Evolutionary conservation across 768 basidiomycete species (phyloP).

Genomic region (Mycena latifolia): DNA sequence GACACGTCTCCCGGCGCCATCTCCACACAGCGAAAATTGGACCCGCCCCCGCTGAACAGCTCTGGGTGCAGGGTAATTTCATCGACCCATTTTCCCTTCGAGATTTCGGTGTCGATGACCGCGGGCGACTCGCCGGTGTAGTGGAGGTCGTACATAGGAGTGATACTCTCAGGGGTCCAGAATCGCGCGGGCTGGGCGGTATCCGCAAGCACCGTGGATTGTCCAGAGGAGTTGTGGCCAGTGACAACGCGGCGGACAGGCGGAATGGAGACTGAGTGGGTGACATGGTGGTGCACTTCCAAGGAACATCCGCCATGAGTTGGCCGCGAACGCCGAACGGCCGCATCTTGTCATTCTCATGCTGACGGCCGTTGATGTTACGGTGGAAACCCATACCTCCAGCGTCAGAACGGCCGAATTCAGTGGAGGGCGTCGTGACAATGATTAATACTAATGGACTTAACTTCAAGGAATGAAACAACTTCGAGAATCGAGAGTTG

Average conservation of each 20-base stretch:
- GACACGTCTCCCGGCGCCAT: conserved; percentile 22
- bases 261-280: conserved; percentile 19
- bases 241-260: conserved; percentile 34
- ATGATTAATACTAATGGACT: no score
- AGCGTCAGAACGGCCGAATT: no score
- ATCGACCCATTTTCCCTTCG: conserved; percentile 26
- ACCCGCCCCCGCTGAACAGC: conserved; percentile 9
- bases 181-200: conserved; percentile 3
- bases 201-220: conserved; percentile 23
- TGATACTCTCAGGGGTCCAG: neutral
- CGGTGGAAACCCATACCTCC: no score
- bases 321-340: no score
- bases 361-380: no score
- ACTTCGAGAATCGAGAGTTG: no score
- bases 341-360: no score
- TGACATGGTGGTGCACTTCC: conserved; percentile 10
- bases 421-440: no score
- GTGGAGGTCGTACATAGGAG: neutral
- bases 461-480: no score
- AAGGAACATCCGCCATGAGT: no score
- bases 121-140: no score
- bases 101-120: no score
- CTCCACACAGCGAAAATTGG: conserved; percentile 18
- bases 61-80: conserved; percentile 18
- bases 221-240: conserved; percentile 26